phyloP scores from a whole-genome alignment of 441 rosid genomes.

The Populus hybrid region DNA sequence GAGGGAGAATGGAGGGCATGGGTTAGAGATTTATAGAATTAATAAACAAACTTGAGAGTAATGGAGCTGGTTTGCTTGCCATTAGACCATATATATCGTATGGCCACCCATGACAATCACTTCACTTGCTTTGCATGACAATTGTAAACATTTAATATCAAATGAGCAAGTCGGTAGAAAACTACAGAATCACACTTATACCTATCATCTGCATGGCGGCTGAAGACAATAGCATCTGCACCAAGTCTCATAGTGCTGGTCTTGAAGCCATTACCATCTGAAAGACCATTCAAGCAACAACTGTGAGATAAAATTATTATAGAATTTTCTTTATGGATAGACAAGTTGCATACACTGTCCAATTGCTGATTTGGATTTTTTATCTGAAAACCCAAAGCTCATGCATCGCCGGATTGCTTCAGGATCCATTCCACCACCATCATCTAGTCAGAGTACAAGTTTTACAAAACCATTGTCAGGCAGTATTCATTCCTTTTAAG shows the following conservation, averaged over 20 bases:
- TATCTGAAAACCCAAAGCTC: constrained; percentile 97
- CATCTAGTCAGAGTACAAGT: constrained; percentile 48
- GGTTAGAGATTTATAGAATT: too few species aligned
- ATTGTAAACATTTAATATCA: constrained; percentile 1
- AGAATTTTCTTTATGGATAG: constrained; percentile 11
- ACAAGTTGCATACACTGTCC: constrained; percentile 65
- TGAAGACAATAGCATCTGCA: constrained; percentile 92
- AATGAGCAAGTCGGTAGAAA: constrained; percentile 6
- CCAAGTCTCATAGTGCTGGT: constrained; percentile 99
- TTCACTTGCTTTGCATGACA: not conserved
- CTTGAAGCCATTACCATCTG: constrained; percentile 99
- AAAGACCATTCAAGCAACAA: constrained; percentile 31
- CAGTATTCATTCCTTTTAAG: constrained; percentile 4
- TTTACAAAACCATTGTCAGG: constrained; percentile 17
- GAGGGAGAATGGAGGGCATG: not conserved
- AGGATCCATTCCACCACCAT: constrained; percentile 97
- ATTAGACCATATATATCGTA: not conserved
- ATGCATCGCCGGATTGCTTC: constrained; percentile 80
- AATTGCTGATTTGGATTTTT: constrained; percentile 67
- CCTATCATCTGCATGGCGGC: constrained; percentile 65
- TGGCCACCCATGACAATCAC: not conserved
- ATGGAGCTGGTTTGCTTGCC: not conserved
- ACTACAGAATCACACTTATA: constrained; percentile 30
- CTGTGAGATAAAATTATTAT: constrained; percentile 18
- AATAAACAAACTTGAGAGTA: too few species aligned